Conservation (phyloP, 305 asterid genomes). For the Plantago lanceolata region DNA sequence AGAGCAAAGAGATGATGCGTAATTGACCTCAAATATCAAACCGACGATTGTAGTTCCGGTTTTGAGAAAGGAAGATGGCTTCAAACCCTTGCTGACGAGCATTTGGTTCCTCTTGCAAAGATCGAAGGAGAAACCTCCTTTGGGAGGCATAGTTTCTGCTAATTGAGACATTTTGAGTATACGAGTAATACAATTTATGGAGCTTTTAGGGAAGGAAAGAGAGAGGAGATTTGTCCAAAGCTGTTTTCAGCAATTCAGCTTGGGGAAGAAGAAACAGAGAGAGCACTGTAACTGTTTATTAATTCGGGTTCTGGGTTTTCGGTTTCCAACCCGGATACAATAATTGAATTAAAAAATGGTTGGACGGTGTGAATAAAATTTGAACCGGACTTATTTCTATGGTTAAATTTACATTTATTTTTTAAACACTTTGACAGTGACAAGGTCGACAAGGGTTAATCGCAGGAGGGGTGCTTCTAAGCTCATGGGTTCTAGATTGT, state of each 20-base stretch:
- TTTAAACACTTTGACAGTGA: too few relatives aligned
- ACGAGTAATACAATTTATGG: neutral
- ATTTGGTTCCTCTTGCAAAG: constrained; percentile 52
- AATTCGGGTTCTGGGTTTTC: neutral
- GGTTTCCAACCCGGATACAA: too few relatives aligned
- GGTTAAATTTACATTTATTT: too few relatives aligned
- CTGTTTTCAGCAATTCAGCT: neutral
- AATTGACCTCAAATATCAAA: constrained; percentile 42
- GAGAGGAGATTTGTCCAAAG: neutral
- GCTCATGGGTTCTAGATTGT: too few relatives aligned
- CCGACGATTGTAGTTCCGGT: constrained; percentile 65
- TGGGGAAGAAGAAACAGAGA: neutral
- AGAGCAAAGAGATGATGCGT: too few relatives aligned
- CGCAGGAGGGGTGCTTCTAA: too few relatives aligned
- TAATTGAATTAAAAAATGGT: too few relatives aligned
- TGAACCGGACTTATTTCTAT: too few relatives aligned
- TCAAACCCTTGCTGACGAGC: constrained; percentile 45
- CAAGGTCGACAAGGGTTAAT: too few relatives aligned
- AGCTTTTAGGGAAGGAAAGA: neutral
- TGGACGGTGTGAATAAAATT: too few relatives aligned
- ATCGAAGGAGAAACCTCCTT: constrained; percentile 53
- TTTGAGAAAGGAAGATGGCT: constrained; percentile 42
- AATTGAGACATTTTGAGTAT: constrained; percentile 20
- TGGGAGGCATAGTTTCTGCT: constrained; percentile 31
- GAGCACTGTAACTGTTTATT: too few relatives aligned